Evolutionary conservation across 306 rosid genomes (phyloP), one percentile per base, ranked within the genome.

Genomic region (Cicer chorassanicum): DNA sequence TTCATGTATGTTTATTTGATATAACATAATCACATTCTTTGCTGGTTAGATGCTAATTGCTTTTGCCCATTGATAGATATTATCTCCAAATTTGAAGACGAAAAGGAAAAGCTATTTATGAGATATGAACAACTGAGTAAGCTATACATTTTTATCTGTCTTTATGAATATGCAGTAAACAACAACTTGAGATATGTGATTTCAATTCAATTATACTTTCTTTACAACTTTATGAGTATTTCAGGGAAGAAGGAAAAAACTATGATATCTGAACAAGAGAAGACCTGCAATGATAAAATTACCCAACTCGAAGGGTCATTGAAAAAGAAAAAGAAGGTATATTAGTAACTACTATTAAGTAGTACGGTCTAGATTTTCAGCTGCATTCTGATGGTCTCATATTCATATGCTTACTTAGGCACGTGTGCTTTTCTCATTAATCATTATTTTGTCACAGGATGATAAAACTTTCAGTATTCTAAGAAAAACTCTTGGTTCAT

Each of bases 71-170:
- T 70, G 61, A 79, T 67, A 92, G 99, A 92, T 71, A 80, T 87
- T 56, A 83, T 94, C 82, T 86, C 96, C 59, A 90, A 86, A 78
- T 94, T 85, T 82, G 99, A 94, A 85, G 99, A 88, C 76, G 97
- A 94, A 65, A 94, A 92, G 81, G 96, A 88, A 64, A 94, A 89
- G 84, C 88, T 92, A 62, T 86, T 90, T 81, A 21, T 48, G 41
- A 86, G 83, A 82, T 88, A 94, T 76, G 99, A 94, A 82, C 99
- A 92, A 85, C 68, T 92, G 76, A 94, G 99, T 94, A 87, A 82
- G 97, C 71, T 21, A 34, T 48, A 24, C 29, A 6, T 66, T 38
- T 80, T 45, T 24, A 60, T 55, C 65, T 29, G 51, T 18, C 19
- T 55, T 48, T 5, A 53, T 38, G 78, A 50, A 55, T 46, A 39